phyloP scores from a whole-genome alignment of 805 yeast genomes.

The Barnettozyma sp. region DNA sequence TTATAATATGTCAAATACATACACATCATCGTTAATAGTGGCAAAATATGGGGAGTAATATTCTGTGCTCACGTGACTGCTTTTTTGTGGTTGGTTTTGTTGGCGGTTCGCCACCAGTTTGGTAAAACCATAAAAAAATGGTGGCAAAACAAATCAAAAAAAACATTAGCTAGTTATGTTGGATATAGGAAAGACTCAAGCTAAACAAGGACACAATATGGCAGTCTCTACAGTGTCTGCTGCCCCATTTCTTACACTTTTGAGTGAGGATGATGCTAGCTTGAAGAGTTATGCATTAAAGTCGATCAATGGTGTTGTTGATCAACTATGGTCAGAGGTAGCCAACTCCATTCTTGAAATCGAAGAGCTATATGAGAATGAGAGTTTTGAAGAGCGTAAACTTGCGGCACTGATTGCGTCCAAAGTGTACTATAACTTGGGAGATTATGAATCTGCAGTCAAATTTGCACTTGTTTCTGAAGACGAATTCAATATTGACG shows the following conservation, averaged over 20 bases:
- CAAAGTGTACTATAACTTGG: conserved; percentile 84
- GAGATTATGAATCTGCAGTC: conserved; percentile 88
- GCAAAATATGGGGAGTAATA: too few species aligned
- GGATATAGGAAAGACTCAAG: background rate
- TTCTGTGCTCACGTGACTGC: too few species aligned
- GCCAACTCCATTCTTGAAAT: conserved; percentile 84
- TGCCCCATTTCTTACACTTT: conserved; percentile 83
- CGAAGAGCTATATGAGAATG: conserved; percentile 88
- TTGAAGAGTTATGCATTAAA: conserved; percentile 81
- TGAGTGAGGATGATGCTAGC: conserved; percentile 71
- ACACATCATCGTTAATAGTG: too few species aligned
- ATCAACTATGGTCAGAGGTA: conserved; percentile 94
- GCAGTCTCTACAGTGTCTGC: conserved; percentile 52
- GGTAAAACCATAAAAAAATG: too few species aligned
- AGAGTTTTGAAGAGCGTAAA: conserved; percentile 61
- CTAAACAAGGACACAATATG: conserved; percentile 6
- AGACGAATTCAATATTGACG: conserved; percentile 64
- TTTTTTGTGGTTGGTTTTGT: too few species aligned
- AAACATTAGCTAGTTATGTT: background rate
- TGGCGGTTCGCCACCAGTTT: too few species aligned
- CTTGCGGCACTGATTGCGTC: conserved; percentile 91
- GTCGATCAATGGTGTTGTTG: conserved; percentile 74
- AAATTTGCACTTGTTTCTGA: conserved; percentile 85
- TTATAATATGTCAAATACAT: too few species aligned
- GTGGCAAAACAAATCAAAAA: conserved; percentile 9